Conservation (phyloP, 2,329 filamentous ascomycete genomes). For the Pseudopyrenochaeta lycopersici region DNA sequence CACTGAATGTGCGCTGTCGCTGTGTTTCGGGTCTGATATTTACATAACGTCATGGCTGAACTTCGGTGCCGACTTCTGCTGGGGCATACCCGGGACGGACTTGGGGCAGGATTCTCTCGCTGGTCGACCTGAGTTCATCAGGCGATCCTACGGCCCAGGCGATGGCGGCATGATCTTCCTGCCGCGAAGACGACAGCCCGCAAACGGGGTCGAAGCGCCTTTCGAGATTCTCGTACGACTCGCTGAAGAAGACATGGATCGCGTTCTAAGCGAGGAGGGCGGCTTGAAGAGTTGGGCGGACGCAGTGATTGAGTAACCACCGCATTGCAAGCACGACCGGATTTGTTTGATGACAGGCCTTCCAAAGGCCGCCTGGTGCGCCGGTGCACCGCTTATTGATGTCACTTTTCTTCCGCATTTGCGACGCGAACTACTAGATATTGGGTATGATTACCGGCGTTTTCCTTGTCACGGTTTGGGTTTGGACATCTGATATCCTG, state of each 20-base stretch:
- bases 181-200: slow-evolving; percentile 34
- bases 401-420: slow-evolving; percentile 8
- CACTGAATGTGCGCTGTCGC: slow-evolving; percentile 39
- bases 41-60: slow-evolving; percentile 49
- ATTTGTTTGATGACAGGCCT: slow-evolving; percentile 7
- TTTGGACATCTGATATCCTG: slow-evolving; percentile 47
- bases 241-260: slow-evolving; percentile 44
- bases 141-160: slow-evolving; percentile 37
- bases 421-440: slow-evolving; percentile 21
- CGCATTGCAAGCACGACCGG: neutral
- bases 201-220: slow-evolving; percentile 37
- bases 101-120: slow-evolving; percentile 27
- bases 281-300: slow-evolving; percentile 42
- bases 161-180: slow-evolving; percentile 49
- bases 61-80: slow-evolving; percentile 42
- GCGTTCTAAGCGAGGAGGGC: slow-evolving; percentile 36
- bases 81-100: slow-evolving; percentile 47
- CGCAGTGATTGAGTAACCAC: slow-evolving; percentile 30
- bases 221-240: slow-evolving; percentile 47
- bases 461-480: slow-evolving; percentile 24
- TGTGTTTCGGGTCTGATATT: slow-evolving; percentile 42
- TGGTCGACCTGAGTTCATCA: slow-evolving; percentile 45
- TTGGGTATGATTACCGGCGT: slow-evolving; percentile 28
- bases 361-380: slow-evolving; percentile 17
- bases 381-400: slow-evolving; percentile 23